Evolutionary conservation across 1,139 yeast genomes (phyloP), one percentile per base, ranked within the genome.

Genomic region (Sugiyamaella grinbergsii): DNA sequence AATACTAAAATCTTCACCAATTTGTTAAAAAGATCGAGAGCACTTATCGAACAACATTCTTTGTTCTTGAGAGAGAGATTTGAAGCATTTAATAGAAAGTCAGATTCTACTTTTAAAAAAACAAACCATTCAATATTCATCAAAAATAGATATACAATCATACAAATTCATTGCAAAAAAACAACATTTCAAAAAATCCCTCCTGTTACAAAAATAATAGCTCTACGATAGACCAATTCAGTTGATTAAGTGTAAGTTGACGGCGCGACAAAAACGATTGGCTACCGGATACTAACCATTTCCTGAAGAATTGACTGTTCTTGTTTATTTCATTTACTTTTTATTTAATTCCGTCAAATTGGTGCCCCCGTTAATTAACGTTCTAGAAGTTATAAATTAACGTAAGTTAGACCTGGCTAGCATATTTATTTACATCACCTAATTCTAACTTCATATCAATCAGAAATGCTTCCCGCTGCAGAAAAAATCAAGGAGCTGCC

Each of bases 31-130:
- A 40, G 18, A 40, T 40, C 37, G 45, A 41, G 19, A 22, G 33
- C 22, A 34, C 20, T 22, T 24, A 23, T 29, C 15, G 36, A 34
- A 26, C 41, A 34, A 5, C n/a, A 24, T 20, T 36, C 47, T 43
- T 43, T 43, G 47, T 43, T 43, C 47, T 40, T 24, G 47, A 43
- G 42, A 43, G 47, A 43, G 47, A 43, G 47, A 34, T 28, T 11
- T 13, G 40, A 32, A 34, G 40, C 39, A 43, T 32, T 33, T 22
- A 7, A 5, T 20, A 29, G n/a, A 41, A 13, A 20, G 10, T 15
- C 18, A 11, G 15, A 11, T 41, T 19, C n/a, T 26, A 24, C 26
- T 24, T 16, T 23, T 28, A 43, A 5, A 2, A 34, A 32, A 42
- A 15, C 31, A 32, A 22, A 23, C 22, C 19, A 33, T 18, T 10